Base-by-base conservation (phyloP, 805 yeast genomes). In the Saturnispora galanensis region DNA sequence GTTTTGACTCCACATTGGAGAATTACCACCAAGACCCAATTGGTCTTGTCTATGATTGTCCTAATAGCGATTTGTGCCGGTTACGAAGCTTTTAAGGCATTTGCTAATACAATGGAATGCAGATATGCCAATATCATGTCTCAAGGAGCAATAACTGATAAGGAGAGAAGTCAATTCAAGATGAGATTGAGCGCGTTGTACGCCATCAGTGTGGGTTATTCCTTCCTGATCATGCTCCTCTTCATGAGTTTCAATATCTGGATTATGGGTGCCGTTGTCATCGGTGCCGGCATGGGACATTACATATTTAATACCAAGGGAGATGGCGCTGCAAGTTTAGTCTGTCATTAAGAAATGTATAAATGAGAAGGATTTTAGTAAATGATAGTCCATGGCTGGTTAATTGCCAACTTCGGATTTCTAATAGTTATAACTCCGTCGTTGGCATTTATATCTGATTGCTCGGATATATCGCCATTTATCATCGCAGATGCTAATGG, bases 361-460 rank as follows among this genome's bases (percentile, higher is more conserved):
- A 31, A 31, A 10, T 4, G 11, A 17, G 3, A 18, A 11, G 10
- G 13, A 5, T 30, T 42, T 34, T 39, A 48, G 13, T 57, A 47
- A 1, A 38, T 40, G 39, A 62, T 53, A 16, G 39, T 55, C 85
- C 86, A 81, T 16, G 63, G 62, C 17, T 60, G 45, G 48, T 65
- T 67, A 40, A 81, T 57, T 4, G 56, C 45, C n/a, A 81, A 64
- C 10, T 52, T 52, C 28, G 87, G 84, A 47, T 75, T 72, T 47
- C 73, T 66, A 30, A 83, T 67, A 4, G 63, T 49, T 5, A 36
- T 44, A 6, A 75, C 66, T 2, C 38, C 47, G 5, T 61, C 68
- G 12, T 21, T 31, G 2, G 17, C 35, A 2, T 18, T 11, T 1
- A 12, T 21, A 18, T 35, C 31, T 11, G 34, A 32, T 5, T 5